Evolutionary conservation across 2,329 filamentous ascomycete genomes (phyloP), one percentile per base, ranked within the genome.

Genomic region (Dactylonectria estremocensis): DNA sequence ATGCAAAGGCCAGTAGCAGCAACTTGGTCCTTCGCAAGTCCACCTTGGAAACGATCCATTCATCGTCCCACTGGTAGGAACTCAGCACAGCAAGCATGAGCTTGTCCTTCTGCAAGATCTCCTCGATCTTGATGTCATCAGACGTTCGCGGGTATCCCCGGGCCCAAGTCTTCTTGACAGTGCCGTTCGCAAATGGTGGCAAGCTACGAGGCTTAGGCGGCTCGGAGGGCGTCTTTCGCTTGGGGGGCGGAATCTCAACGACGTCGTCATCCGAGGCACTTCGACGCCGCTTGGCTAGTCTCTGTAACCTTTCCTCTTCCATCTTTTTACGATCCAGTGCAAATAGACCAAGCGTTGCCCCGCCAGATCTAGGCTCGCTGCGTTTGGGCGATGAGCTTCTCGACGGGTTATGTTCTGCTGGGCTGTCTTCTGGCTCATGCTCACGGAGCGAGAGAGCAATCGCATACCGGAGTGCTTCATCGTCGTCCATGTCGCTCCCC

Each of bases 41-140:
- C 31, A 97, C 79, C 77, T 96, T 97, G 6, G 84, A 87, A 31
- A 95, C 79, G 50, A 96, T 79, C 93, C 94, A 98, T 31, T 92
- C 87, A 14, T 92, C 88, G 69, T 98, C 92, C 90, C 93, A 96
- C 77, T 95, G 90, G 73, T 93, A 98, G 0, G 95, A 93, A 73
- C 95, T 97, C 5, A 98, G 82, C 0, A 98, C 88, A 1, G 94
- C 95, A 45, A 94, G 88, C 57, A 93, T 84, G 9, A 98, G 84
- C 13, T 91, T 86, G 2, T 89, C 82, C 68, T 89, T 91, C 78
- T 97, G 92, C 1, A 98, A 81, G 0, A 98, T 88, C 78, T 98
- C 95, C 75, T 97, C 94, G 46, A 98, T 90, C 67, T 91, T 96
- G 77, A 98, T 94, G 69, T 97, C 94, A 68, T 95, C 88, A 5